Conservation (phyloP, 2,329 filamentous ascomycete genomes). For the Monilinia aucupariae region DNA sequence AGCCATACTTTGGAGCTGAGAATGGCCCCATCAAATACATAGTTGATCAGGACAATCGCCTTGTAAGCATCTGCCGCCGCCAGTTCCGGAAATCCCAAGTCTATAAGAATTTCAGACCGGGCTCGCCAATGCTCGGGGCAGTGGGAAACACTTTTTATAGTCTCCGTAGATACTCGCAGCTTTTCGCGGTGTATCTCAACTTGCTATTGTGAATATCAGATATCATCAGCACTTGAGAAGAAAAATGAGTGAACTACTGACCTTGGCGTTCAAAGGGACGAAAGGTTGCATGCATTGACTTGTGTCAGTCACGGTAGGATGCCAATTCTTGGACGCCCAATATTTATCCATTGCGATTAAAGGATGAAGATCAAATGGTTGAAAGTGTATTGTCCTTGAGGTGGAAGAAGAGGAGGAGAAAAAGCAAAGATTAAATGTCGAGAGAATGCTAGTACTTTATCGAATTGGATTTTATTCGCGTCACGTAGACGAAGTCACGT, state of each 20-base stretch:
- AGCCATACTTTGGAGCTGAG: background rate
- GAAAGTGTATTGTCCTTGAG: background rate
- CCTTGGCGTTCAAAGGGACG: no score
- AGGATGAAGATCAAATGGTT: background rate
- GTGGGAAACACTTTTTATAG: background rate
- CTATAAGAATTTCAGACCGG: slow-evolving; percentile 6
- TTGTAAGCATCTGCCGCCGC: slow-evolving; percentile 20
- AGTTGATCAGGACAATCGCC: slow-evolving; percentile 10
- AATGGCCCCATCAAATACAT: background rate
- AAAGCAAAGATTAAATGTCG: background rate
- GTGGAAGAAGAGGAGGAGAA: no score
- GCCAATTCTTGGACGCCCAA: background rate
- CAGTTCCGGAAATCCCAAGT: slow-evolving; percentile 18
- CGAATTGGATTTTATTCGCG: background rate
- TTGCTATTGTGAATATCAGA: background rate
- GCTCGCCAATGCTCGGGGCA: slow-evolving; percentile 5
- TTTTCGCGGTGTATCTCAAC: background rate
- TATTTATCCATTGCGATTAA: background rate
- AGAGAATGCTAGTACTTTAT: background rate
- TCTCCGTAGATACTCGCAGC: background rate
- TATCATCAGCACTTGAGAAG: no score
- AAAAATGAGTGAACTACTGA: no score
- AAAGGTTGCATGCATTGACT: background rate
- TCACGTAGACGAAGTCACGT: no score
- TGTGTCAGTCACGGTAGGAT: background rate